Evolutionary conservation across 768 basidiomycete genomes (phyloP), one percentile per base, ranked within the genome.

Genomic region (Lentinula boryana): DNA sequence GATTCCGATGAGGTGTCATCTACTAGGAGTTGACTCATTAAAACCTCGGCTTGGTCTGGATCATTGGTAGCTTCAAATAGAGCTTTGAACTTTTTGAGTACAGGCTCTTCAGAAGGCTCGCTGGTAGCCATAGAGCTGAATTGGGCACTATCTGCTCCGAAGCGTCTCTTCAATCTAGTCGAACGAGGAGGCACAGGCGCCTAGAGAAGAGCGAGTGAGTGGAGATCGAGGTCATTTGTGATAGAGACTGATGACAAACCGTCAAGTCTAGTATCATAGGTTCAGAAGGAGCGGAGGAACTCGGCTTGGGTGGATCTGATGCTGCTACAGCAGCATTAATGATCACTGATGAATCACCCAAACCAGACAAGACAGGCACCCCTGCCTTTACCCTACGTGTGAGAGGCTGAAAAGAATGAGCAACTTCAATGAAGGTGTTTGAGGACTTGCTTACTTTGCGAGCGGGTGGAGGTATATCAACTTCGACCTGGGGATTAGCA

Each of bases 71-170:
- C 81, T 16, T 90, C 88, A 63, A 88, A 90, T 10, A 90, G 74
- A 0, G 84, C 82, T 65, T 84, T 86, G 75, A 85, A 88, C 69
- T 84, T 88, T 68, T 90, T 90, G 31, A 82, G 69, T 2, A 85
- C 81, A 0, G 85, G 88, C 63, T 85, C 85, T 60, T 67, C 70
- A 23, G 62, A 63, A 16, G 68, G 61, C 8, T 41, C 61, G 27
- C 44, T n/a, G 12, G 63, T 58, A 4, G 71, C 68, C 43, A 73
- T 71, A 16, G 69, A 68, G 8, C 71, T 60, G 1, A 67, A 68
- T 13, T 69, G 63, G 18, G 64, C 62, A 46, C 64, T 67, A 6
- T 68, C 68, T 21, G 68, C 73, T 7, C 75, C 80, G 60, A 77
- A 75, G 18, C 88, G 79, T 16, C 87, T 81, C 70, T 87, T 88